Percentiles rank a stretch among this genome's conserved stretches.
phyloP scores from a whole-genome alignment of 2,329 filamentous ascomycete species.

The Penicillium crustosum region DNA sequence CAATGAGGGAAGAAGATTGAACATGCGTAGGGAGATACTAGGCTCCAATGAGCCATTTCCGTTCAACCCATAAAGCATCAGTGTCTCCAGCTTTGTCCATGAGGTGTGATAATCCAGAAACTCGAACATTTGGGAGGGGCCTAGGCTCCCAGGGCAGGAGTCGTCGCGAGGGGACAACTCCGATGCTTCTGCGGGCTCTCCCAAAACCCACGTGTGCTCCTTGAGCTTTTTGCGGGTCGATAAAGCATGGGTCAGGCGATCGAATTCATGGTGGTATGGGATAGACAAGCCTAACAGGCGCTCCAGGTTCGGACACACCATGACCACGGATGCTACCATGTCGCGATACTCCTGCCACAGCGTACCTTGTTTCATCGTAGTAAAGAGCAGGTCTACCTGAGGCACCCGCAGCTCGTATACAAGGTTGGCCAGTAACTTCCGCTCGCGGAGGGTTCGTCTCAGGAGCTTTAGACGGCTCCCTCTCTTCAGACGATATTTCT shows the following conservation, averaged over 20 bases:
- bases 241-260: constrained; percentile 56
- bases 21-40: constrained; percentile 54
- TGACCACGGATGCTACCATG: constrained; percentile 56
- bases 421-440: constrained; percentile 51
- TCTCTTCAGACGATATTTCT: constrained; percentile 51
- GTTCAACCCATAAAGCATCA: constrained; percentile 52
- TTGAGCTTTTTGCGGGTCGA: constrained; percentile 55
- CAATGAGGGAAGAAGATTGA: constrained; percentile 54
- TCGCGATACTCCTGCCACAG: constrained; percentile 53
- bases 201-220: constrained; percentile 58
- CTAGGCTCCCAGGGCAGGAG: constrained; percentile 46
- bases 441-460: constrained; percentile 55
- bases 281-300: constrained; percentile 54
- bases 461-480: constrained; percentile 55
- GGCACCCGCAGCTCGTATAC: constrained; percentile 56
- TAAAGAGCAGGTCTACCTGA: constrained; percentile 46
- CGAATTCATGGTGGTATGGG: constrained; percentile 55
- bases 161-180: constrained; percentile 40
- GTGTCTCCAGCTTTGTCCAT: constrained; percentile 54
- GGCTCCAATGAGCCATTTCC: constrained; percentile 51
- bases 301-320: constrained; percentile 60
- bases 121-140: constrained; percentile 50
- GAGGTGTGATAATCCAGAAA: constrained; percentile 56
- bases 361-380: constrained; percentile 41
- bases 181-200: constrained; percentile 43